Evolutionary conservation across 768 basidiomycete species (phyloP), one percentile per base, ranked within the genome.

Genomic region (Lactarius hatsudake): DNA sequence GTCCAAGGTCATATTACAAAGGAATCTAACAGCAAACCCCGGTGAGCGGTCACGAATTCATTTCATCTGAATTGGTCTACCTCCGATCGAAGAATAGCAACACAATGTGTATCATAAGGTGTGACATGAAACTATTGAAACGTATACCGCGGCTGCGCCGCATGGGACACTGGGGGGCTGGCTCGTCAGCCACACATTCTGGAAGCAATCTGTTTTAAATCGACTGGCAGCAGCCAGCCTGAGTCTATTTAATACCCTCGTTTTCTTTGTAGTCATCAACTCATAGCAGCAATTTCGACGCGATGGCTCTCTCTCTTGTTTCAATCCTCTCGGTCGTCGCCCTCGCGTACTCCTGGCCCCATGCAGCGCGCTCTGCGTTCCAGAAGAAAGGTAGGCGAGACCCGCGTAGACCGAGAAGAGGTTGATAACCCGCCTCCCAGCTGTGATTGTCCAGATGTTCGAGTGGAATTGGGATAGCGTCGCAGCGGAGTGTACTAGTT

Each of bases 371-470:
- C 10, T 20, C 30, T 17, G 9, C 40, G 6, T 54, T 28, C n/a
- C 26, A 10, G 12, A 23, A 1, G 13, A 59, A 60, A 45, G 66
- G 66, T 67, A 3, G 32, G 32, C 32, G 17, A 34, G 15, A 20
- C 36, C 8, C 13, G 18, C 45, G 10, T 20, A 51, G 5, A 1
- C 13, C 5, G 30, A 45, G 10, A 15, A 10, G 36, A 26, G 36
- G 5, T 54, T 60, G 58, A 59, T 26, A 20, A 23, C 13, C n/a
- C 3, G 42, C 43, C 7, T 20, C 18, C 17, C 64, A 73, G 76
- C 75, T 5, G 86, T 88, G 67, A 88, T 89, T 72, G 81, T 85
- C 18, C 86, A 89, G 75, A 85, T 90, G 83, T 90, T 89, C 71
- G 81, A 88, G 72, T 89, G 88, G 88, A 81, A 73, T 12, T 79